phyloP scores from a whole-genome alignment of 805 yeast species.

The Ogataea zsoltii region DNA sequence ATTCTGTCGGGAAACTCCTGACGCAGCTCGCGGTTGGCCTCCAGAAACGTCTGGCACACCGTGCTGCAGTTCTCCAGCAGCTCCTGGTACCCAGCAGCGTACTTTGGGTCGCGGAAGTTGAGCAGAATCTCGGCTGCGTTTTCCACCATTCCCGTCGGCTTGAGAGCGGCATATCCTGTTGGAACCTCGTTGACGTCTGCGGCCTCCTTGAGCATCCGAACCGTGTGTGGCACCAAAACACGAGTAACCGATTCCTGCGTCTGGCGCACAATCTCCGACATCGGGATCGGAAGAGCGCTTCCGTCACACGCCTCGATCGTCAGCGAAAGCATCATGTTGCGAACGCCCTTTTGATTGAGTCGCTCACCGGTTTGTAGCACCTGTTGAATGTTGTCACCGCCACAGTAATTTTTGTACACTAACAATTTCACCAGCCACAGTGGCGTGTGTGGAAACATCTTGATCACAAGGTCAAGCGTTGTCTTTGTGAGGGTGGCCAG shows the following conservation, averaged over 20 bases:
- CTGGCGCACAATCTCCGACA: slow-evolving; percentile 60
- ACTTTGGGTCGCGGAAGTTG: slow-evolving; percentile 56
- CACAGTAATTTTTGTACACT: slow-evolving; percentile 84
- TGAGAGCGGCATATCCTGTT: slow-evolving; percentile 89
- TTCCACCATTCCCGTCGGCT: slow-evolving; percentile 85
- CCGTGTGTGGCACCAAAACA: slow-evolving; percentile 71
- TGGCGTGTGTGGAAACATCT: slow-evolving; percentile 74
- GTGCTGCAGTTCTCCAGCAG: slow-evolving; percentile 66
- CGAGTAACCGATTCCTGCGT: slow-evolving; percentile 67
- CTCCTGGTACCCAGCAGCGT: slow-evolving; percentile 49
- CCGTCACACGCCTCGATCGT: slow-evolving; percentile 94
- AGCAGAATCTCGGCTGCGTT: slow-evolving; percentile 74
- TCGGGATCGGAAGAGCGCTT: slow-evolving; percentile 45
- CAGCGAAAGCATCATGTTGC: slow-evolving; percentile 93
- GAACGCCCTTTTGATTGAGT: slow-evolving; percentile 71
- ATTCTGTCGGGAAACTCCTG: slow-evolving; percentile 59
- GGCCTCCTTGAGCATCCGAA: slow-evolving; percentile 49
- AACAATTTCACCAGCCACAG: slow-evolving; percentile 64
- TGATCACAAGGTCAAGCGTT: slow-evolving; percentile 60
- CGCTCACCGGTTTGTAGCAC: slow-evolving; percentile 70
- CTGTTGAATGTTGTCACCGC: slow-evolving; percentile 77
- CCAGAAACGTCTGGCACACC: slow-evolving; percentile 57
- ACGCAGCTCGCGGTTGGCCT: slow-evolving; percentile 52
- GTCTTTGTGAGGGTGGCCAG: slow-evolving; percentile 65
- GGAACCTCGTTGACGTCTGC: slow-evolving; percentile 67